phyloP scores from a whole-genome alignment of 352 stramenopile species.

The Globisporangium yorkense region DNA sequence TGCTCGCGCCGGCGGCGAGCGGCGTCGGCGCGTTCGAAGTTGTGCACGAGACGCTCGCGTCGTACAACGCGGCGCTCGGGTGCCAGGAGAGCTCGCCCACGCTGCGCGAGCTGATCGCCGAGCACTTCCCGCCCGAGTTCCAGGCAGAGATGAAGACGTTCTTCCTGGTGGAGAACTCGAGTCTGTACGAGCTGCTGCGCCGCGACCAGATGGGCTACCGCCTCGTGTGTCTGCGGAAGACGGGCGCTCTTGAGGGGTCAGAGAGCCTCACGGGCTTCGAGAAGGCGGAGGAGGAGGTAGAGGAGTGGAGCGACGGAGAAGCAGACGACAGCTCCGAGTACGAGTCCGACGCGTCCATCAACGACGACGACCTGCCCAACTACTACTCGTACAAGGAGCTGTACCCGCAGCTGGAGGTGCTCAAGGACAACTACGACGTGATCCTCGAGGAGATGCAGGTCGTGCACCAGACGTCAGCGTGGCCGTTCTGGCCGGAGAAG shows the following conservation, averaged over 20 bases:
- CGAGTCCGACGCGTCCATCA: conserved; percentile 42
- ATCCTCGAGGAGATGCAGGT: conserved; percentile 77
- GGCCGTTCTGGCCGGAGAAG: conserved; percentile 84
- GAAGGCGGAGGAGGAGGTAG: neutral
- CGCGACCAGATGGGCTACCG: conserved; percentile 46
- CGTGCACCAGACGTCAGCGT: conserved; percentile 48
- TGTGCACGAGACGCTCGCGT: conserved; percentile 40
- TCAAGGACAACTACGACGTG: conserved; percentile 61
- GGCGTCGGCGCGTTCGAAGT: conserved; percentile 32
- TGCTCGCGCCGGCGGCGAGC: conserved; percentile 28
- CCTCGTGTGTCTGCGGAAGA: conserved; percentile 41
- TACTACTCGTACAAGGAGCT: conserved; percentile 72
- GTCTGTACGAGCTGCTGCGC: conserved; percentile 37
- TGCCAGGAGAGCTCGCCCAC: conserved; percentile 32
- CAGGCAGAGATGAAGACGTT: conserved; percentile 47
- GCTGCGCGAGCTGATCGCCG: conserved; percentile 28
- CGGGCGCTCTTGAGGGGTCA: neutral
- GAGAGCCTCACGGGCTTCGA: conserved; percentile 18
- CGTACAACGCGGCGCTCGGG: conserved; percentile 34
- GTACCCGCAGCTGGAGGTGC: conserved; percentile 70
- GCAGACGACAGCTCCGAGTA: conserved; percentile 27
- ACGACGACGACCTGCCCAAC: conserved; percentile 65
- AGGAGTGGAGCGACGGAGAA: conserved; percentile 22
- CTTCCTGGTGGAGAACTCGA: conserved; percentile 46
- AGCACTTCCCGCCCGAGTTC: conserved; percentile 37